Evolutionary conservation across 495 filamentous ascomycete species (phyloP).

Genomic region (Penicillium dipodomyicola): DNA sequence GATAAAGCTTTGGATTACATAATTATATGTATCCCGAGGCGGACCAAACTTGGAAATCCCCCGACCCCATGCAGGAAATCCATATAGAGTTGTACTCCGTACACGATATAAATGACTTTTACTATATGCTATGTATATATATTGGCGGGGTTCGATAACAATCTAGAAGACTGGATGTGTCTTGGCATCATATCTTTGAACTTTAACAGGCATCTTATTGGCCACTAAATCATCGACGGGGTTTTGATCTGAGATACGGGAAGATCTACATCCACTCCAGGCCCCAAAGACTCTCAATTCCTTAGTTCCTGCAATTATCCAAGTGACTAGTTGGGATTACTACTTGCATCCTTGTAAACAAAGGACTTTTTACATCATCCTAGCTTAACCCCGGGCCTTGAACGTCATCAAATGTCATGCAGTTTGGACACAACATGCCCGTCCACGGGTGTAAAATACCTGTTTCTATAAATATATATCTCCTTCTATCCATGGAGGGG

Average conservation of each 20-base stretch:
- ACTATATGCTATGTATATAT: not conserved
- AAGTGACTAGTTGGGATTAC: not conserved
- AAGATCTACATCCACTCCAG: constrained; percentile 6
- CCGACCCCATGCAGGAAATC: not conserved
- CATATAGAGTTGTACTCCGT: not conserved
- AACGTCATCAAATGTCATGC: not conserved
- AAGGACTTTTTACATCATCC: not conserved
- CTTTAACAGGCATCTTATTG: constrained; percentile 3
- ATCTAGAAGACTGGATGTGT: not conserved
- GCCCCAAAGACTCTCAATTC: not conserved
- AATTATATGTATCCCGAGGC: not conserved
- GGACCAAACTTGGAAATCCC: not conserved
- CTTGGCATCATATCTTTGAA: not conserved
- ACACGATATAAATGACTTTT: not conserved
- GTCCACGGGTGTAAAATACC: not conserved
- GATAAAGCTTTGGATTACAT: not conserved
- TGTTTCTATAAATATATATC: constrained; percentile 9
- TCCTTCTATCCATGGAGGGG: not conserved
- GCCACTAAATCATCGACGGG: constrained; percentile 1
- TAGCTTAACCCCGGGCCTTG: not conserved
- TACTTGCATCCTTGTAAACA: not conserved
- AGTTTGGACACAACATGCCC: not conserved
- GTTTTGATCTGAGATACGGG: constrained; percentile 9
- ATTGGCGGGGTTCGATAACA: not conserved
- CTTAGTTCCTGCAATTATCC: not conserved